A percentile compares a stretch with the other conserved stretches of the same genome.
Evolutionary conservation across 2,329 filamentous ascomycete genomes (phyloP).

Genomic region (Dothideomycetes sp.): DNA sequence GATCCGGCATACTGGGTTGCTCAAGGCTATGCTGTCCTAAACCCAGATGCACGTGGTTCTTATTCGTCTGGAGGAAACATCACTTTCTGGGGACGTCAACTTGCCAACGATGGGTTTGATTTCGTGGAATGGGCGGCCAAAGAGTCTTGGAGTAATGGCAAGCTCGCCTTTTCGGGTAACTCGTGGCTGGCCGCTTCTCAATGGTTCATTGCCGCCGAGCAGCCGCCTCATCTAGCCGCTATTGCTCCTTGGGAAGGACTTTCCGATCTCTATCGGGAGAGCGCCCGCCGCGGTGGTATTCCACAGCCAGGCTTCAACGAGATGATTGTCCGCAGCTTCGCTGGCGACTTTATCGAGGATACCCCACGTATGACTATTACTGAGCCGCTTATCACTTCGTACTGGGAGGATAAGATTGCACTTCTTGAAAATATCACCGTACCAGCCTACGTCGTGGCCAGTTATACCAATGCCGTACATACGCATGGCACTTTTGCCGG

Average conservation of each 20-base stretch:
- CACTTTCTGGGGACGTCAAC: slow-evolving; percentile 29
- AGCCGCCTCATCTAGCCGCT: slow-evolving; percentile 30
- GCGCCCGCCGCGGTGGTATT: slow-evolving; percentile 32
- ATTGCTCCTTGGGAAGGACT: slow-evolving; percentile 39
- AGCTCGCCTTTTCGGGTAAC: slow-evolving; percentile 34
- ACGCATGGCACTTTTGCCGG: slow-evolving; percentile 15
- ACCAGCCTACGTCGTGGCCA: slow-evolving; percentile 10
- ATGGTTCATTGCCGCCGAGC: slow-evolving; percentile 28
- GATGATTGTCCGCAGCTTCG: slow-evolving; percentile 10
- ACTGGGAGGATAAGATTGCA: slow-evolving; percentile 10
- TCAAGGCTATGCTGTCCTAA: slow-evolving; percentile 22
- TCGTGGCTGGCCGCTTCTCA: slow-evolving; percentile 32
- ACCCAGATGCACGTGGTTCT: slow-evolving; percentile 20
- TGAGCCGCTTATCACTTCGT: slow-evolving; percentile 7
- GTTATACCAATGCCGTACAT: slow-evolving; percentile 9
- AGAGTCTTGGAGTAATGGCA: slow-evolving; percentile 34
- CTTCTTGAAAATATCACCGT: slow-evolving; percentile 10
- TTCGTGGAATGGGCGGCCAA: slow-evolving; percentile 31
- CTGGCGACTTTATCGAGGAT: slow-evolving; percentile 8
- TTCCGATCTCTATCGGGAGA: slow-evolving; percentile 37
- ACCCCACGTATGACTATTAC: slow-evolving; percentile 9
- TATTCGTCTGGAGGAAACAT: slow-evolving; percentile 24
- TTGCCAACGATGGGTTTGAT: slow-evolving; percentile 36
- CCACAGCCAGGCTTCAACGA: slow-evolving; percentile 7
- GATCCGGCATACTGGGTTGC: slow-evolving; percentile 27